A percentile compares a stretch with the other conserved stretches of the same genome.
Conservation (phyloP, 2,329 filamentous ascomycete genomes). For the Colletotrichum cordylinicola region DNA sequence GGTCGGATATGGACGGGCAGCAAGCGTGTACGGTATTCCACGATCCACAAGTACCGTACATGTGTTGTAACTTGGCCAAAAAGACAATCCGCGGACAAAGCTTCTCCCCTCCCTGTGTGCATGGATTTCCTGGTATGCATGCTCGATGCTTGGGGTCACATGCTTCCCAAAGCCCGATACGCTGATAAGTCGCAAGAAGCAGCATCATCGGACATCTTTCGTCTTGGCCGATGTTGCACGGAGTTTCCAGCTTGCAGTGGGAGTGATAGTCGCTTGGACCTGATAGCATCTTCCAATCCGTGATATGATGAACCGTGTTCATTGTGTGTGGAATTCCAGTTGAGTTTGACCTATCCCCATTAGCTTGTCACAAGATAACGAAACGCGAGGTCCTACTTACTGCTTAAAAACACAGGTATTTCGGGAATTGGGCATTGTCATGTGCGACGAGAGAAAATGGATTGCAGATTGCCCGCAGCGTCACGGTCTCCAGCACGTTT, state of each 20-base stretch:
- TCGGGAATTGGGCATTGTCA: neutral
- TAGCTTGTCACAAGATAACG: neutral
- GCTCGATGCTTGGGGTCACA: constrained; percentile 1
- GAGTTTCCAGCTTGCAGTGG: neutral
- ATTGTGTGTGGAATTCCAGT: neutral
- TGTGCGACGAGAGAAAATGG: neutral
- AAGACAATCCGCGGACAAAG: neutral
- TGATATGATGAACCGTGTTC: neutral
- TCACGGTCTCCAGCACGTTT: neutral
- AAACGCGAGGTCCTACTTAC: neutral
- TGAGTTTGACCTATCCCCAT: neutral
- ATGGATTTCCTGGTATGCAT: neutral
- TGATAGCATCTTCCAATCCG: neutral
- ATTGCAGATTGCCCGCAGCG: neutral
- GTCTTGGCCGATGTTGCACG: neutral
- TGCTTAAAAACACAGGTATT: neutral
- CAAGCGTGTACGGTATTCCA: neutral
- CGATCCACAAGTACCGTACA: neutral
- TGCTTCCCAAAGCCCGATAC: neutral
- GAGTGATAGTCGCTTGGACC: neutral
- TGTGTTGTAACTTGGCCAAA: neutral
- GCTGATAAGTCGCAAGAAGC: neutral
- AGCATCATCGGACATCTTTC: neutral
- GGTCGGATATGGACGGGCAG: neutral
- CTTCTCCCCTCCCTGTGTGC: neutral